phyloP scores from a whole-genome alignment of 179 eudicot genomes.

The Patellifolia procumbens region DNA sequence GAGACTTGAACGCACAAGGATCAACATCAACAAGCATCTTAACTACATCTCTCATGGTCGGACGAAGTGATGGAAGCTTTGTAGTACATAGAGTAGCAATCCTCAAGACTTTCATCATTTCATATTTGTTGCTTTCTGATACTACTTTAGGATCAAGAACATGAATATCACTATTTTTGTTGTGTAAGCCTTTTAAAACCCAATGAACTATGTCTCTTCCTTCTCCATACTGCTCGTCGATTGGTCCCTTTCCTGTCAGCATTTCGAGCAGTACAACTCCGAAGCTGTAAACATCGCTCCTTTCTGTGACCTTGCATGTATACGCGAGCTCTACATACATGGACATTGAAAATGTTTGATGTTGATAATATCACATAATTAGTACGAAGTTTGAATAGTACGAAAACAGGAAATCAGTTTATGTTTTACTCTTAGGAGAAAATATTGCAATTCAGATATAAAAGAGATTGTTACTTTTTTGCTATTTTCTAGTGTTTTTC shows the following conservation, averaged over 20 bases:
- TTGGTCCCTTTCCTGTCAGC: constrained; percentile 64
- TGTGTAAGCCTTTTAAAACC: constrained; percentile 54
- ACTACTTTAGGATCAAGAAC: constrained; percentile 58
- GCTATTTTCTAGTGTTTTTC: no score
- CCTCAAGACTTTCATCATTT: constrained; percentile 68
- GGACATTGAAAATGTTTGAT: not conserved
- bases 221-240: constrained; percentile 72
- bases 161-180: constrained; percentile 24
- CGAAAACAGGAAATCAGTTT: no score
- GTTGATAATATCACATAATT: not conserved
- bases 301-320: constrained; percentile 70
- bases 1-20: constrained; percentile 32
- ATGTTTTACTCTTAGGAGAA: no score
- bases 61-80: constrained; percentile 71
- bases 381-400: no score
- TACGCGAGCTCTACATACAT: constrained; percentile 81
- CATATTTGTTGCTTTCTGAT: constrained; percentile 37
- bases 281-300: constrained; percentile 83
- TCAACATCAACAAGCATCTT: constrained; percentile 78
- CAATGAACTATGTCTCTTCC: constrained; percentile 80
- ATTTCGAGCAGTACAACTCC: constrained; percentile 87
- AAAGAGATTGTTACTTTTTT: no score
- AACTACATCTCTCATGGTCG: constrained; percentile 74
- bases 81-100: constrained; percentile 69
- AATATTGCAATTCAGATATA: no score